Evolutionary conservation across 176 grass and related monocot genomes (phyloP).

Genomic region (Hordeum marinum): DNA sequence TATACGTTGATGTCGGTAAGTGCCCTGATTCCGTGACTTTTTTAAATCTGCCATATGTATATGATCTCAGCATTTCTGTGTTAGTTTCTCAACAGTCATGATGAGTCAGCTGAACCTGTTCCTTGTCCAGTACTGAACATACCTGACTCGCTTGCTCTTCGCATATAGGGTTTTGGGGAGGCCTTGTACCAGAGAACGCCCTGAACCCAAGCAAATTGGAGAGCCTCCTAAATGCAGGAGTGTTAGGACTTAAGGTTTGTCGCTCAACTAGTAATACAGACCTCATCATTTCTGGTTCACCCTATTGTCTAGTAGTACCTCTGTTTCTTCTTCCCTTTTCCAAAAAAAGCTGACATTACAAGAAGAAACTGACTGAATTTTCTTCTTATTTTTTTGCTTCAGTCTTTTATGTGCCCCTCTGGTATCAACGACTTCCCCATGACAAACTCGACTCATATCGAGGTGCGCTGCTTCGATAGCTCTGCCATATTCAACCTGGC

Average conservation of each 20-base stretch:
- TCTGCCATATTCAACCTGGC: neutral
- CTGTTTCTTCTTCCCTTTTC: neutral
- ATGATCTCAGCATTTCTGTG: neutral
- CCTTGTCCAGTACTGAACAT: too few relatives aligned
- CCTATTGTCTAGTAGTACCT: neutral
- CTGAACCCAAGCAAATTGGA: conserved; percentile 68
- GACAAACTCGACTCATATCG: conserved; percentile 98
- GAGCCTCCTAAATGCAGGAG: conserved; percentile 68
- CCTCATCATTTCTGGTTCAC: neutral
- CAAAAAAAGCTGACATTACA: neutral
- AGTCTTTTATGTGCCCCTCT: conserved; percentile 99
- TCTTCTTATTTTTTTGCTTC: conserved; percentile 24
- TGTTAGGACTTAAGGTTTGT: conserved; percentile 83
- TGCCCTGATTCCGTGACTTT: neutral
- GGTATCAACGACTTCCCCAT: conserved; percentile 95
- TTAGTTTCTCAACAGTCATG: too few relatives aligned
- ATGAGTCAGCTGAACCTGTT: too few relatives aligned
- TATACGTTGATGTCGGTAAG: conserved; percentile 91
- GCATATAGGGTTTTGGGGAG: conserved; percentile 91
- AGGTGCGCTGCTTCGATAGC: conserved; percentile 34
- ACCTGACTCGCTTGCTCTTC: neutral
- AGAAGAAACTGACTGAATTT: neutral
- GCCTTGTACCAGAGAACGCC: conserved; percentile 95
- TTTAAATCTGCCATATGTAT: neutral
- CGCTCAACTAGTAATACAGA: neutral